phyloP scores from a whole-genome alignment of 352 stramenopile genomes.

The Pythium phragmitis region DNA sequence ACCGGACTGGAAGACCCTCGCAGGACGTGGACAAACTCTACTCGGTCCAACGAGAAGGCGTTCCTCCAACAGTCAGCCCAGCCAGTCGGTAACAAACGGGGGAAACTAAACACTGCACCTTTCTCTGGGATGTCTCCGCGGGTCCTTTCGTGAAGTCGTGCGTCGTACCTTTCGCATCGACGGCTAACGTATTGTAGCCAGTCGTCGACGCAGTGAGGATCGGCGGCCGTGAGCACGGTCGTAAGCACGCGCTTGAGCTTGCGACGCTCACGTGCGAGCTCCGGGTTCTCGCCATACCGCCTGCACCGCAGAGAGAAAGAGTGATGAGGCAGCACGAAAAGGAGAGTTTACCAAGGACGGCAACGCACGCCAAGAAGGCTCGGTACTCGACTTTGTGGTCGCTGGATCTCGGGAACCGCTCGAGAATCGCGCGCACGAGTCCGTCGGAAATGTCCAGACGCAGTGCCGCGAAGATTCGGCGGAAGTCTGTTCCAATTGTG shows the following conservation, averaged over 20 bases:
- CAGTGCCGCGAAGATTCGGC: slow-evolving; percentile 34
- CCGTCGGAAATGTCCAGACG: slow-evolving; percentile 28
- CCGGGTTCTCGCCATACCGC: slow-evolving; percentile 48
- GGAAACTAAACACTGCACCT: slow-evolving; percentile 21
- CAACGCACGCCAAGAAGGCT: slow-evolving; percentile 50
- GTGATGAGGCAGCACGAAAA: neutral
- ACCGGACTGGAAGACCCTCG: slow-evolving; percentile 20
- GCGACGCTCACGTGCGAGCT: slow-evolving; percentile 37
- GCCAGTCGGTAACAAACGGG: too few species aligned
- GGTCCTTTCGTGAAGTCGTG: slow-evolving; percentile 29
- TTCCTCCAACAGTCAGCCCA: too few species aligned
- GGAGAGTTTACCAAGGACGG: neutral
- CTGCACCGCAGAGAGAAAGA: slow-evolving; percentile 19
- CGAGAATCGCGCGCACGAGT: slow-evolving; percentile 44
- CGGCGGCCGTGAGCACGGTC: slow-evolving; percentile 19
- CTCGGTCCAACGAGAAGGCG: neutral
- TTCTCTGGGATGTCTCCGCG: slow-evolving; percentile 32
- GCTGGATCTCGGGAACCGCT: slow-evolving; percentile 40
- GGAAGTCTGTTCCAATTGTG: slow-evolving; percentile 36
- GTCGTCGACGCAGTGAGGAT: slow-evolving; percentile 6
- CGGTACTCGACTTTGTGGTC: slow-evolving; percentile 40
- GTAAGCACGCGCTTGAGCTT: slow-evolving; percentile 37
- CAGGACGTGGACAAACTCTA: slow-evolving; percentile 41
- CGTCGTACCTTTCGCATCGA: slow-evolving; percentile 47
- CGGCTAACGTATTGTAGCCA: slow-evolving; percentile 33